Base-by-base conservation (phyloP, 352 stramenopile genomes). In the Globisporangium orthogonon region DNA sequence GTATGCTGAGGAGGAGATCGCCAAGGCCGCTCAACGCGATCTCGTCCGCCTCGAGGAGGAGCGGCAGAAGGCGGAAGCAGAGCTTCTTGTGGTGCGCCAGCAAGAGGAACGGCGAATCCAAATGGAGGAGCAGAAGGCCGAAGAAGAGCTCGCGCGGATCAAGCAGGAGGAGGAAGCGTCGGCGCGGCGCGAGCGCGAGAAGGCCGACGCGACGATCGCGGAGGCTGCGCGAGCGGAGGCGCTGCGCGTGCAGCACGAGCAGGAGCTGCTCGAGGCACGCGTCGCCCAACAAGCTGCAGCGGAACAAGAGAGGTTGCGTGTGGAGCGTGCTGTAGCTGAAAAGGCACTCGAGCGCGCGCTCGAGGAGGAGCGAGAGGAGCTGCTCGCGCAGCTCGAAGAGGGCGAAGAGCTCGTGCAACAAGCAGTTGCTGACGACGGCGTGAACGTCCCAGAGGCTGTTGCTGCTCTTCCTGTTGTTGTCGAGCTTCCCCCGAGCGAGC, bases 1-100 rank as follows among this genome's bases (percentile, higher is more conserved):
- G 46, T 37, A 30, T 4, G 52, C 54, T 0, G 61, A 80, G 66
- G 52, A 71, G 52, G 66, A 74, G 37, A 53, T 79, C 2, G 46
- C 55, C 2, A 56, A 66, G 41, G 39, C 33, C 4, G 33, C 37
- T 15, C 50, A 29, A 4, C 40, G n/a, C 4, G 51, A 58, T 5
- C 7, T 28, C 2, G 3, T 41, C 40, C 51, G 51, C 1, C 40
- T 58, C 4, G 58, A 63, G 35, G 51, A 47, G 7, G 58, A 56
- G 23, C 40, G 31, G 7, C 35, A 28, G 9, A 14, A 39, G 55
- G 52, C 61, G 1, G 43, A 53, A 56, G 45, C 47, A 17, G 58
- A 31, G 50, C 41, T 63, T 44, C 5, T 55, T 5, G 50, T 65
- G 1, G 66, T 54, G 50, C 62, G 58, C 10, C 39, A 74, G 37